Base-by-base conservation (phyloP, 495 filamentous ascomycete species). In the Parmelia sp. region DNA sequence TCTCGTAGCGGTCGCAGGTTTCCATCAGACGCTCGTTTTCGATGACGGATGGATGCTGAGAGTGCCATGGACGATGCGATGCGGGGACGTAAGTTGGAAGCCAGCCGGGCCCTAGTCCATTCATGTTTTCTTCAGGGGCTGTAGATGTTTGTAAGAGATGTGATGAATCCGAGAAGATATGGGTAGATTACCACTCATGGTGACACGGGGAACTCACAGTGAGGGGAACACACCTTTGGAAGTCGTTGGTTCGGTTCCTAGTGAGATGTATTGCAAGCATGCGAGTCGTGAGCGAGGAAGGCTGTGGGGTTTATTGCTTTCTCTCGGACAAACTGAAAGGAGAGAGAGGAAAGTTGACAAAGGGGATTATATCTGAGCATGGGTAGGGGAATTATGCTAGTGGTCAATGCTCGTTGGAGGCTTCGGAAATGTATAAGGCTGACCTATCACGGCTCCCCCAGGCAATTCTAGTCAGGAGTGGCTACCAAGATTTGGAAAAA, bases 1-100 rank as follows among this genome's bases (percentile, higher is more conserved):
- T 61, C 40, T 47, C 27, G 25, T 44, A 61, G 31, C 31, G 29
- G 23, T 31, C 25, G 31, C 58, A 49, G 29, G 58, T 61, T 21
- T 33, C 25, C 21, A 61, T 61, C 23, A 61, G 58, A 23, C 29
- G 42, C 19, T n/a, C 4, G 31, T 33, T 61, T 25, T 39, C 58
- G 23, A 61, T 47, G 15, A 29, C 27, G 11, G 40, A 61, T 5
- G 25, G 40, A 21, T 61, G 40, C 31, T 47, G 58, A 19, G 11
- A 44, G 25, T 61, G 58, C 58, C 40, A 61, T 44, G 58, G 39
- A 10, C 58, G 36, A 61, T 61, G 40, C 3, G 1, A 33, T 45
- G 21, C 14, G 35, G 31, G 42, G 15, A 40, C 27, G 31, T 49
- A 45, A 29, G 4, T n/a, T 61, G 17, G 37, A 44, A 42, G 58